Conservation (phyloP, 345 rosid species). For the Brassica juncea region DNA sequence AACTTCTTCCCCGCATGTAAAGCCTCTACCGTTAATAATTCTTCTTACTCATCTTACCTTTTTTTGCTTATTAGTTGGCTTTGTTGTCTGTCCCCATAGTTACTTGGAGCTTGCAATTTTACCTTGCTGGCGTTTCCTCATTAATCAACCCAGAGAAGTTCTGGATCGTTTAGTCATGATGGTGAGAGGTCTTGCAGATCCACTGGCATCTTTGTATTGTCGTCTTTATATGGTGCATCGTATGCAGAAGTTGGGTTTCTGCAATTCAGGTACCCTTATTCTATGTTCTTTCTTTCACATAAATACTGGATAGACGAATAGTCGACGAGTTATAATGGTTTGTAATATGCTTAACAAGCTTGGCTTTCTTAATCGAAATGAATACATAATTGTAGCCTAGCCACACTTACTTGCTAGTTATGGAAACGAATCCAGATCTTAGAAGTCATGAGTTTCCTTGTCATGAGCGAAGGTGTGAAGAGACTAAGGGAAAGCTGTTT, state of each 20-base stretch:
- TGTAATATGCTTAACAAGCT: conserved; percentile 9
- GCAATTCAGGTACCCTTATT: conserved; percentile 52
- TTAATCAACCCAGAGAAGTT: conserved; percentile 52
- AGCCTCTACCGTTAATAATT: conserved; percentile 28
- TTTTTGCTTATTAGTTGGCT: background rate
- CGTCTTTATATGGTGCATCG: conserved; percentile 74
- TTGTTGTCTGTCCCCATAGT: conserved; percentile 44
- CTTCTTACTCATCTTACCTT: conserved; percentile 1
- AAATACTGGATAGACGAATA: background rate
- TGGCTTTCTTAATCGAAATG: conserved; percentile 13
- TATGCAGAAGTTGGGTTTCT: conserved; percentile 59
- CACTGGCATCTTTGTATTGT: conserved; percentile 78
- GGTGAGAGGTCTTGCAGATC: conserved; percentile 89
- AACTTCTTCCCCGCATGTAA: conserved; percentile 96
- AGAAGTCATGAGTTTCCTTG: background rate
- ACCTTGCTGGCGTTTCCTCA: conserved; percentile 87
- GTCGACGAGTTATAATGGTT: background rate
- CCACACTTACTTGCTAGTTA: conserved; percentile 8
- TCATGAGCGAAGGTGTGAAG: conserved; percentile 1
- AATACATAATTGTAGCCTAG: conserved; percentile 1
- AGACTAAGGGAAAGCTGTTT: background rate
- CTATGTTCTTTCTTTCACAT: conserved; percentile 2
- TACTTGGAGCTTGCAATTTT: conserved; percentile 85
- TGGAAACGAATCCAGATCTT: conserved; percentile 4
- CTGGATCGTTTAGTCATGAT: conserved; percentile 71